phyloP scores from a whole-genome alignment of 305 asterid species.

The Rubia occidens region DNA sequence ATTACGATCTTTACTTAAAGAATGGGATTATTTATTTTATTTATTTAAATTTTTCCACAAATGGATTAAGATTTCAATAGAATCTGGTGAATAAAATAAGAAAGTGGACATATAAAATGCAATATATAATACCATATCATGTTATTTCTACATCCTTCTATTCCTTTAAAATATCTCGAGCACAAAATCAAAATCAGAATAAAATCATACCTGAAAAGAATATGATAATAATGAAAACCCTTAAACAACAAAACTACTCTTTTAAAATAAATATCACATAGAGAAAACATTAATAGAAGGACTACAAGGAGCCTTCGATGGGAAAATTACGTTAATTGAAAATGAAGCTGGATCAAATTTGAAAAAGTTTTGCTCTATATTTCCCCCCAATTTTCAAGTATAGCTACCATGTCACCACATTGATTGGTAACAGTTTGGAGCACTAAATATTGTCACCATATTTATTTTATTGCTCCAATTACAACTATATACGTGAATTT shows the following conservation, averaged over 20 bases:
- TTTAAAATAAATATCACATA: slow-evolving; percentile 46
- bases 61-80: no score
- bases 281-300: slow-evolving; percentile 28
- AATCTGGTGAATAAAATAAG: neutral
- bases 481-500: no score
- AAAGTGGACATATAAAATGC: slow-evolving; percentile 25
- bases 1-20: no score
- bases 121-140: slow-evolving; percentile 24
- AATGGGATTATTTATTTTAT: no score
- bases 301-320: slow-evolving; percentile 26
- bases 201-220: slow-evolving; percentile 43
- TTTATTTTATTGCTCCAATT: slow-evolving; percentile 50
- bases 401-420: slow-evolving; percentile 93
- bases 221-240: slow-evolving; percentile 44
- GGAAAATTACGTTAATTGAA: slow-evolving; percentile 43
- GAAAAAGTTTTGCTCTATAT: slow-evolving; percentile 88
- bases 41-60: no score
- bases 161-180: slow-evolving; percentile 25
- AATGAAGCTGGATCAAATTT: slow-evolving; percentile 93
- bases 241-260: slow-evolving; percentile 42
- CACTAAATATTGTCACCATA: slow-evolving; percentile 84
- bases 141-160: slow-evolving; percentile 30
- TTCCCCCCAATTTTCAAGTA: slow-evolving; percentile 83
- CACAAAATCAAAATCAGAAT: slow-evolving; percentile 42
- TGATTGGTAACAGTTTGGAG: slow-evolving; percentile 80